These are phyloP conservation scores for Entonaema liquescens DNA, from an alignment of 495 filamentous ascomycete species.

Conservation along the genomic window DNA sequence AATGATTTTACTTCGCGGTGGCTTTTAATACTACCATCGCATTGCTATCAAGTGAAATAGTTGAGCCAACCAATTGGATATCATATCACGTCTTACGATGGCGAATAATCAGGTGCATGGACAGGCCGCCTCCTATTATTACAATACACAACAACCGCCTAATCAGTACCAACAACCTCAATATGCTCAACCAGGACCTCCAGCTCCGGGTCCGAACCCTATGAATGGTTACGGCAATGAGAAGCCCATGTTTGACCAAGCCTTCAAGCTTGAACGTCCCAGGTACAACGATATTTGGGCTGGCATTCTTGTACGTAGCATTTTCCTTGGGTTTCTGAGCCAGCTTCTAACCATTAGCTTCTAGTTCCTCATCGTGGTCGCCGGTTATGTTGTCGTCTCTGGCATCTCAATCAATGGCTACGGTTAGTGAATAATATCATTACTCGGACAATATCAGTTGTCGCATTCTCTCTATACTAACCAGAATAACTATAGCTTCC, in stretches of 20 bases:
- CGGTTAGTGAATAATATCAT: conserved; percentile 46
- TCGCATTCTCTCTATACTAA: conserved; percentile 2
- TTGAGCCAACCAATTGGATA: no score
- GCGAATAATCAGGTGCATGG: conserved; percentile 35
- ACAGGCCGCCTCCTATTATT: conserved; percentile 41
- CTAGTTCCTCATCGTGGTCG: conserved; percentile 74
- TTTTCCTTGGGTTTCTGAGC: background rate
- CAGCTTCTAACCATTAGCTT: conserved; percentile 1
- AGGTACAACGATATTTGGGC: conserved; percentile 93
- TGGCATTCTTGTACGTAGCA: conserved; percentile 68
- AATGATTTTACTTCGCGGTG: no score
- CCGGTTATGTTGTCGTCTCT: conserved; percentile 80
- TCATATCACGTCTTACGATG: conserved; percentile 16
- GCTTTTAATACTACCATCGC: no score
- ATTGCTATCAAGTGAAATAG: background rate
- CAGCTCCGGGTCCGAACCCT: conserved; percentile 30
- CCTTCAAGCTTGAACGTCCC: conserved; percentile 80
- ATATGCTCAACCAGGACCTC: conserved; percentile 26
- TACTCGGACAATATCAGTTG: background rate
- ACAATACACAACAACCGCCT: conserved; percentile 28
- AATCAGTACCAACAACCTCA: conserved; percentile 32
- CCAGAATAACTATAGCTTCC: conserved; percentile 41
- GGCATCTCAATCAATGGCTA: conserved; percentile 82
- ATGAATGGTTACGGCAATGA: conserved; percentile 39
- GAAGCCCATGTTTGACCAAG: conserved; percentile 75